Conservation (phyloP, 2,329 filamentous ascomycete species). For the Drechslerella dactyloides region DNA sequence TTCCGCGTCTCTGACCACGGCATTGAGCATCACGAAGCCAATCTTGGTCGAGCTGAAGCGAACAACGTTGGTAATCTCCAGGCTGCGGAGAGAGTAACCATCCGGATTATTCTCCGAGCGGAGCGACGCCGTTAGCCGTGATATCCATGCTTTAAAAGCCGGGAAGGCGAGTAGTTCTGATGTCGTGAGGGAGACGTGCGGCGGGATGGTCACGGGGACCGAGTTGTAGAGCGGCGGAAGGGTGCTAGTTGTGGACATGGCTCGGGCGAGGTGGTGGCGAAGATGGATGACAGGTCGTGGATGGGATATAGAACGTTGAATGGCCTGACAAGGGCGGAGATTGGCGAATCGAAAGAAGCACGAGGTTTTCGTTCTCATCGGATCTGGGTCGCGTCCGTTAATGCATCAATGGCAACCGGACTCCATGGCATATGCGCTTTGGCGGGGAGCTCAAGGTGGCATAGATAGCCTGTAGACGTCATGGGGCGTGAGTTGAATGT, state of each 20-base stretch:
- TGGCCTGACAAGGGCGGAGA: neutral
- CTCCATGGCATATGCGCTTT: slow-evolving; percentile 1
- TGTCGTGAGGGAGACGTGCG: slow-evolving; percentile 19
- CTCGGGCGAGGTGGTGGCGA: neutral
- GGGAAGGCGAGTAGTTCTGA: slow-evolving; percentile 35
- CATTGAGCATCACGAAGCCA: slow-evolving; percentile 66
- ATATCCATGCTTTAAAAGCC: slow-evolving; percentile 47
- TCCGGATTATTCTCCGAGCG: slow-evolving; percentile 39
- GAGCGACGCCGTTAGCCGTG: slow-evolving; percentile 30
- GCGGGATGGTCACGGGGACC: slow-evolving; percentile 18
- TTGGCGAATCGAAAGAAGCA: neutral
- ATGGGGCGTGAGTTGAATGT: slow-evolving; percentile 23
- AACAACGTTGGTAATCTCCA: slow-evolving; percentile 39
- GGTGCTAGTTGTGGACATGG: slow-evolving; percentile 23
- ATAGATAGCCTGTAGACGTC: too few relatives aligned
- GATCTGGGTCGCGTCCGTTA: neutral
- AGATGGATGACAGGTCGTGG: neutral
- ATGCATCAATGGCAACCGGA: neutral
- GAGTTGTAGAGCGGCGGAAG: slow-evolving; percentile 24
- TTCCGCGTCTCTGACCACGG: slow-evolving; percentile 61
- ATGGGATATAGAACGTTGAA: neutral
- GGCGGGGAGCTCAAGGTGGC: slow-evolving; percentile 2
- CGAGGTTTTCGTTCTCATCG: neutral
- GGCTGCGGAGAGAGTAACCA: slow-evolving; percentile 22
- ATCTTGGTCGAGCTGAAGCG: slow-evolving; percentile 55